Conservation (phyloP, 2,329 filamentous ascomycete genomes). For the Paracorniculantispora psalliotae region DNA sequence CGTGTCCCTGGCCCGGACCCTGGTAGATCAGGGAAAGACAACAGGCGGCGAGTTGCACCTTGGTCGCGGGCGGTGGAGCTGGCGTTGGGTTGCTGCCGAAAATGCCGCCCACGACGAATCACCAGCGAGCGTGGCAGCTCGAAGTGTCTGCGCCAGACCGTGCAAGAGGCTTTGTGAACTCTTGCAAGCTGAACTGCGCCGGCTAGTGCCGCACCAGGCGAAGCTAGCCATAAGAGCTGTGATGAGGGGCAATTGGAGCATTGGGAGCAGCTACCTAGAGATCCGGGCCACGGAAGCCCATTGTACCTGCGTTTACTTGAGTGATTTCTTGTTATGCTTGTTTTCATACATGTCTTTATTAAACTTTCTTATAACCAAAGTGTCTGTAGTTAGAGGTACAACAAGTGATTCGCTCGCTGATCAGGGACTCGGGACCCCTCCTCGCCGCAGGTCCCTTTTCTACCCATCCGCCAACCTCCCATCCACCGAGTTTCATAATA, state of each 20-base stretch:
- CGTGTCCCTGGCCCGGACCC: background rate
- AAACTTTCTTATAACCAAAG: background rate
- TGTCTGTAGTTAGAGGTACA: background rate
- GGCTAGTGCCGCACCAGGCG: too few species aligned
- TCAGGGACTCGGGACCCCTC: background rate
- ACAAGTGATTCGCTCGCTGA: background rate
- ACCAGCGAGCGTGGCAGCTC: too few species aligned
- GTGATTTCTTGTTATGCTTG: background rate
- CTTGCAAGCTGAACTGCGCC: background rate
- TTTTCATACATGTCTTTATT: background rate
- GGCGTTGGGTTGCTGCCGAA: background rate
- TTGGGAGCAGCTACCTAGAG: too few species aligned
- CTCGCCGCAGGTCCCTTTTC: background rate
- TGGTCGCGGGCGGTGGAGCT: background rate
- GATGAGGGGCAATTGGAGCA: background rate
- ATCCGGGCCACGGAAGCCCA: background rate
- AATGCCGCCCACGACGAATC: constrained; percentile 7
- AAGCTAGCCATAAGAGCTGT: background rate
- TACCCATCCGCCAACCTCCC: background rate
- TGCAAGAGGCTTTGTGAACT: too few species aligned
- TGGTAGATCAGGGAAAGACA: background rate
- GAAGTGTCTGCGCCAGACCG: too few species aligned
- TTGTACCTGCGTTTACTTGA: background rate
- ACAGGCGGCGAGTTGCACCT: background rate
- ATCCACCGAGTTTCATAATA: background rate